A percentile compares a stretch with the other conserved stretches of the same genome.
Evolutionary conservation across 2,329 filamentous ascomycete genomes (phyloP).

Genomic region (Pyrenophora graminea): DNA sequence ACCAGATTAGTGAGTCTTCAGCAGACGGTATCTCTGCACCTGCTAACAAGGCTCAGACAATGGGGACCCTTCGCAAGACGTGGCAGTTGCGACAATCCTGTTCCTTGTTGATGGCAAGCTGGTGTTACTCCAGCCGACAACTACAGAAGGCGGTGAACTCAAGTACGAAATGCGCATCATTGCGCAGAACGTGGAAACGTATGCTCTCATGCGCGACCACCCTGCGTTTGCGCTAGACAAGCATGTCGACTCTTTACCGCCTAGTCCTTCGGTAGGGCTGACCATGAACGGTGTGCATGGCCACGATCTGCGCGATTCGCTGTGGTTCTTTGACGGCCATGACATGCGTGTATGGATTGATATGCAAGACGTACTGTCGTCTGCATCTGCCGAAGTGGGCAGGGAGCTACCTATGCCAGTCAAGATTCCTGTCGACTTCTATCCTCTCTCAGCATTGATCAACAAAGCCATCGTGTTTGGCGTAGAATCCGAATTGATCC

Average conservation of each 20-base stretch:
- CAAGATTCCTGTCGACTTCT: conserved; percentile 87
- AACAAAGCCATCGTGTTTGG: conserved; percentile 89
- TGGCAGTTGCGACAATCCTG: conserved; percentile 87
- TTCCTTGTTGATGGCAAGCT: conserved; percentile 98
- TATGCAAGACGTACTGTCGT: conserved; percentile 78
- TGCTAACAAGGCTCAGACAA: conserved; percentile 57
- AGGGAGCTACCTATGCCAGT: conserved; percentile 76
- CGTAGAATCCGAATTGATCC: conserved; percentile 89
- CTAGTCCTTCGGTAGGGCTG: conserved; percentile 55
- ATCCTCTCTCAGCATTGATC: conserved; percentile 85
- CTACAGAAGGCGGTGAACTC: conserved; percentile 78
- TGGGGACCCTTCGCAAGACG: conserved; percentile 93
- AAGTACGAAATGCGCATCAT: conserved; percentile 99
- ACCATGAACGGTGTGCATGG: conserved; percentile 52
- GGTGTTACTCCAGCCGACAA: conserved; percentile 84
- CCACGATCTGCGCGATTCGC: conserved; percentile 74
- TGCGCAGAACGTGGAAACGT: conserved; percentile 94
- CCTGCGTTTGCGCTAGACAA: conserved; percentile 55
- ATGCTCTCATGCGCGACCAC: conserved; percentile 88
- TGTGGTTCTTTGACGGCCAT: conserved; percentile 92
- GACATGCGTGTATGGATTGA: conserved; percentile 89
- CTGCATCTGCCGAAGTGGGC: conserved; percentile 66
- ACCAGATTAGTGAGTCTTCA: conserved; percentile 68
- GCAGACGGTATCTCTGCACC: background rate
- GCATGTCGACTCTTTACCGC: conserved; percentile 54